A percentile compares a stretch with the other conserved stretches of the same genome.
phyloP scores from a whole-genome alignment of 1,284 basidiomycete species.

The Cutaneotrichosporon sp. region DNA sequence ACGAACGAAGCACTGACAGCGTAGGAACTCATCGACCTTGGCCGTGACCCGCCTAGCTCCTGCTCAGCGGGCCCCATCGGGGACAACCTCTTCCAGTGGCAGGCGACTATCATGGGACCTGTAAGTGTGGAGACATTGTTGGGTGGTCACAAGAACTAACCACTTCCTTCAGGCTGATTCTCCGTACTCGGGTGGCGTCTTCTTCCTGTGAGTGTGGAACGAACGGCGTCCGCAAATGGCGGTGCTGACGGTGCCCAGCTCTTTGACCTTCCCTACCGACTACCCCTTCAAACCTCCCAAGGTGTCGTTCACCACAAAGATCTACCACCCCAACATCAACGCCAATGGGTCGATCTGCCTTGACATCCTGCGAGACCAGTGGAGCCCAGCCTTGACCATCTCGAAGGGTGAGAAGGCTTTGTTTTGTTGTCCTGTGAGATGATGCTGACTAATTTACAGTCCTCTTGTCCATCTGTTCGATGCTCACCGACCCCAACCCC shows the following conservation, averaged over 20 bases:
- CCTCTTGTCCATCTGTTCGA: slow-evolving; percentile 88
- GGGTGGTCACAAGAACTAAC: neutral
- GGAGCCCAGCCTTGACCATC: slow-evolving; percentile 97
- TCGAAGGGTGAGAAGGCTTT: slow-evolving; percentile 70
- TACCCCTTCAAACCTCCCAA: slow-evolving; percentile 99
- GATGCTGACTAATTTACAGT: slow-evolving; percentile 54
- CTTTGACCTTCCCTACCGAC: slow-evolving; percentile 57
- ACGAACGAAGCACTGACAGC: slow-evolving; percentile 18
- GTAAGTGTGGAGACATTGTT: slow-evolving; percentile 54
- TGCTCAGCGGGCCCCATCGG: slow-evolving; percentile 94
- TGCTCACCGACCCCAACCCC: slow-evolving; percentile 95
- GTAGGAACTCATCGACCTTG: slow-evolving; percentile 95
- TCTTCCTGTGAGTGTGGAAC: slow-evolving; percentile 64
- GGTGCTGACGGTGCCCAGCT: slow-evolving; percentile 25
- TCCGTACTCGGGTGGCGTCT: slow-evolving; percentile 92
- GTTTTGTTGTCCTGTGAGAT: neutral
- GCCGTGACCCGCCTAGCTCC: slow-evolving; percentile 92
- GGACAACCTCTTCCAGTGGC: slow-evolving; percentile 97
- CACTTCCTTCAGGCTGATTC: slow-evolving; percentile 71
- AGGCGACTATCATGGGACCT: slow-evolving; percentile 96
- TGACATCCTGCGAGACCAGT: slow-evolving; percentile 94
- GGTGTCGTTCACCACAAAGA: slow-evolving; percentile 94
- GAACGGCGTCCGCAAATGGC: neutral
- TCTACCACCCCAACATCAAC: slow-evolving; percentile 60
- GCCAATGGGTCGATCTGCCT: slow-evolving; percentile 88